Percentiles rank a stretch among this genome's conserved stretches.
These are phyloP conservation scores for Tardiomyces blankii DNA, from an alignment of 1,139 yeast genomes.

Conservation along the genomic window DNA sequence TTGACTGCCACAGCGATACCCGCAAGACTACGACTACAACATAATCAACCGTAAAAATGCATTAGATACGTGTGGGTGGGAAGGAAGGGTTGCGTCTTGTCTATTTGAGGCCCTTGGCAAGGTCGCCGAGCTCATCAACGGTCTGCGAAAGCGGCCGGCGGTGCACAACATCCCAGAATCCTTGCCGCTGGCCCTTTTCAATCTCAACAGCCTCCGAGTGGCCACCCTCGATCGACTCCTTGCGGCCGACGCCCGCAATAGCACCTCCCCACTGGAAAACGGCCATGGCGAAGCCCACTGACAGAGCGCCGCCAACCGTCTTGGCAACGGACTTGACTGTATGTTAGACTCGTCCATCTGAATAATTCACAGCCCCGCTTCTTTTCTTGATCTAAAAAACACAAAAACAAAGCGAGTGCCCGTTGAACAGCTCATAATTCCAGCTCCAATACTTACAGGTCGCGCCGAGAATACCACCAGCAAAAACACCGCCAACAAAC, in stretches of 20 bases:
- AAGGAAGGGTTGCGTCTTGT: neutral
- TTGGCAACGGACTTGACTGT: constrained; percentile 31
- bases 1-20: no score
- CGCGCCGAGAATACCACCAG: constrained; percentile 36
- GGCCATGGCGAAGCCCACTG: constrained; percentile 29
- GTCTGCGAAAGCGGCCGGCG: constrained; percentile 80
- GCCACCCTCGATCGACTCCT: constrained; percentile 20
- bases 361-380: no score
- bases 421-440: no score
- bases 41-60: neutral
- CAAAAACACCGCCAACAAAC: constrained; percentile 39
- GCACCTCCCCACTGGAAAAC: constrained; percentile 38
- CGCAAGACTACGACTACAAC: neutral
- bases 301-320: constrained; percentile 34
- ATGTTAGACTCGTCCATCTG: no score
- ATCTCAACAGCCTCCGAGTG: constrained; percentile 19
- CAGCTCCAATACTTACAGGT: constrained; percentile 7
- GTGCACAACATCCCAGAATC: constrained; percentile 73
- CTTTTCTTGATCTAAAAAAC: no score
- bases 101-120: constrained; percentile 16
- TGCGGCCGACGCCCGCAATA: constrained; percentile 25
- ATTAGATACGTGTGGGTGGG: neutral
- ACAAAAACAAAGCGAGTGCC: no score
- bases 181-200: constrained; percentile 43
- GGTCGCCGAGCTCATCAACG: constrained; percentile 55